Percentiles rank a stretch among this genome's conserved stretches.
These are phyloP conservation scores for Kluyveromyces dobzhanskii DNA, from an alignment of 805 yeast genomes.

Conservation along the genomic window DNA sequence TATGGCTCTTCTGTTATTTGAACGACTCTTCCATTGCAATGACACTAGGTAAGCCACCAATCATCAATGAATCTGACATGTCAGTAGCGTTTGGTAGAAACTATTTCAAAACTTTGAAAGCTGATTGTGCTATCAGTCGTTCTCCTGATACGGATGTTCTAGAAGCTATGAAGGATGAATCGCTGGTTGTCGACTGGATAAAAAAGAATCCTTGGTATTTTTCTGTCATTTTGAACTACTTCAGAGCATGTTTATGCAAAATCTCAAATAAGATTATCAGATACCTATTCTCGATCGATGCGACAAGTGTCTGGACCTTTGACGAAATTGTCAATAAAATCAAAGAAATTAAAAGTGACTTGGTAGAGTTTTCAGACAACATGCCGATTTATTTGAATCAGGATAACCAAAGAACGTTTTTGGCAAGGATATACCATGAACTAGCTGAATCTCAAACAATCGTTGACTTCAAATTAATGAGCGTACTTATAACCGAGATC, in stretches of 20 bases:
- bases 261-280: constrained; percentile 14
- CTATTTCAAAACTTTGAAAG: constrained; percentile 15
- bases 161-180: background rate
- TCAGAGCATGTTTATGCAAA: constrained; percentile 10
- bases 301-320: constrained; percentile 13
- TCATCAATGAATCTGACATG: constrained; percentile 17
- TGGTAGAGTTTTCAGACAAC: constrained; percentile 5
- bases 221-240: constrained; percentile 10
- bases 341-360: constrained; percentile 10
- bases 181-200: background rate
- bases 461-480: background rate
- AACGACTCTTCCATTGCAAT: constrained; percentile 18
- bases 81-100: constrained; percentile 14
- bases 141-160: constrained; percentile 1
- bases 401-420: constrained; percentile 1
- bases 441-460: constrained; percentile 2
- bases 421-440: constrained; percentile 1
- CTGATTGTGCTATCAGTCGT: background rate
- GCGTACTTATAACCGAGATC: background rate
- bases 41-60: constrained; percentile 16
- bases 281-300: constrained; percentile 16
- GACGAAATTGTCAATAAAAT: constrained; percentile 18
- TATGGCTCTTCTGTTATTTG: constrained; percentile 41
- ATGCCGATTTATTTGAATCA: background rate
- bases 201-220: background rate